A percentile compares a stretch with the other conserved stretches of the same genome.
phyloP scores from a whole-genome alignment of 257 asterid species.

The Petrea volubilis region DNA sequence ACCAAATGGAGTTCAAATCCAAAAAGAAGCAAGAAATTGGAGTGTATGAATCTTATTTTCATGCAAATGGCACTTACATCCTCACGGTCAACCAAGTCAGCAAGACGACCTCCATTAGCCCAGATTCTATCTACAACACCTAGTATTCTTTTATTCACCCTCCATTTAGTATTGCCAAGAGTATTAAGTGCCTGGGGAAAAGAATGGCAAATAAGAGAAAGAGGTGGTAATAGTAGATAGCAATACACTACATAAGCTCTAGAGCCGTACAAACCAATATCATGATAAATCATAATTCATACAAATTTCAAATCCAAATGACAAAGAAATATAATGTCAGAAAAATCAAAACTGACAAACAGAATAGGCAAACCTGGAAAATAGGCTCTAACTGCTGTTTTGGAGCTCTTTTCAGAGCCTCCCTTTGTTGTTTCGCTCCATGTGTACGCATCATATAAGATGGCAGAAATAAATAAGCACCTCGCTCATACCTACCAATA shows the following conservation, averaged over 20 bases:
- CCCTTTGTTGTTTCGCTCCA: constrained; percentile 93
- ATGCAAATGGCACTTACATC: constrained; percentile 62
- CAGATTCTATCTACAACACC: constrained; percentile 84
- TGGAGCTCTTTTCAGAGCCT: constrained; percentile 72
- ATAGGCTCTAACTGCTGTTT: constrained; percentile 70
- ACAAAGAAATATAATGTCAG: background rate
- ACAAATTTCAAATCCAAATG: constrained; percentile 7
- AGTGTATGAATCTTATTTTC: background rate
- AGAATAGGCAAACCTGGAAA: constrained; percentile 56
- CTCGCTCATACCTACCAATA: constrained; percentile 72
- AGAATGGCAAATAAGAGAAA: constrained; percentile 11
- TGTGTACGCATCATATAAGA: constrained; percentile 97
- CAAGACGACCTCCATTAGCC: constrained; percentile 89
- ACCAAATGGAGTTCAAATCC: background rate
- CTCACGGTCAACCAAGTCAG: constrained; percentile 86
- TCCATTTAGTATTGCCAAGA: constrained; percentile 94
- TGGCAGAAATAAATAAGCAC: constrained; percentile 91
- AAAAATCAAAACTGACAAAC: background rate
- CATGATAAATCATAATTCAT: background rate
- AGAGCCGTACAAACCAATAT: background rate
- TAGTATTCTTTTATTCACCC: constrained; percentile 82
- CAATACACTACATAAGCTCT: background rate
- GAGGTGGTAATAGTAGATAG: background rate
- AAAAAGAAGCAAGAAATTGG: background rate
- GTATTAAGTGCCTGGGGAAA: constrained; percentile 79